These are phyloP conservation scores for Xylariales sp. DNA, from an alignment of 2,329 filamentous ascomycete genomes.

Conservation along the genomic window DNA sequence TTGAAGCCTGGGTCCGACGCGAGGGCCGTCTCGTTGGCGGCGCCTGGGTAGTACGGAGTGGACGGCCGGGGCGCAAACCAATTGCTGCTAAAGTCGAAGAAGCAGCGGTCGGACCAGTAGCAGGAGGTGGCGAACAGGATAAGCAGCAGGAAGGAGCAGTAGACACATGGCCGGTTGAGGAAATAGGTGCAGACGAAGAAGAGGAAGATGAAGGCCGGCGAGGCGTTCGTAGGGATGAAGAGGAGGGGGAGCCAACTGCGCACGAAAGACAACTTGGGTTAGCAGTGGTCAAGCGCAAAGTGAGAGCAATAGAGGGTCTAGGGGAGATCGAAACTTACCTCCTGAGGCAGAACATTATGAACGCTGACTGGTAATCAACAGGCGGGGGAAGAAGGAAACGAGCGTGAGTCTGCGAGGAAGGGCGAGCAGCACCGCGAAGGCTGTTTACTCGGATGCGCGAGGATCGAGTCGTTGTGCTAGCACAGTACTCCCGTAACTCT, in stretches of 20 bases:
- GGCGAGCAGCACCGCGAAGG: no score
- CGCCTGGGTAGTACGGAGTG: constrained; percentile 20
- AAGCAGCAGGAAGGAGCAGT: constrained; percentile 93
- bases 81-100: constrained; percentile 88
- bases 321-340: constrained; percentile 51
- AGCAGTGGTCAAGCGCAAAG: no score
- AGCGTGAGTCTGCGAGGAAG: no score
- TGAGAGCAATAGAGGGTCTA: no score
- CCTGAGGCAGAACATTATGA: constrained; percentile 64
- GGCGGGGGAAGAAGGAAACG: no score
- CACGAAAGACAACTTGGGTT: no score
- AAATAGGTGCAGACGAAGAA: constrained; percentile 94
- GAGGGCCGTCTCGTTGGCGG: constrained; percentile 22
- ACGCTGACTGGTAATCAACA: no score
- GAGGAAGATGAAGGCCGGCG: constrained; percentile 79
- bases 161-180: constrained; percentile 93
- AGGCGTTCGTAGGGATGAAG: constrained; percentile 83
- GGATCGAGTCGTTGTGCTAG: no score
- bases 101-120: constrained; percentile 84
- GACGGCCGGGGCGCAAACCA: constrained; percentile 83
- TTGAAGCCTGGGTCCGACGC: constrained; percentile 35
- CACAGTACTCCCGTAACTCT: no score
- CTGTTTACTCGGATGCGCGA: no score
- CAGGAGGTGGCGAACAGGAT: constrained; percentile 91
- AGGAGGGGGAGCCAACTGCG: constrained; percentile 78